Conservation (phyloP, 192 early-diverging fungal genomes). For the Entophlyctis luteolus region DNA sequence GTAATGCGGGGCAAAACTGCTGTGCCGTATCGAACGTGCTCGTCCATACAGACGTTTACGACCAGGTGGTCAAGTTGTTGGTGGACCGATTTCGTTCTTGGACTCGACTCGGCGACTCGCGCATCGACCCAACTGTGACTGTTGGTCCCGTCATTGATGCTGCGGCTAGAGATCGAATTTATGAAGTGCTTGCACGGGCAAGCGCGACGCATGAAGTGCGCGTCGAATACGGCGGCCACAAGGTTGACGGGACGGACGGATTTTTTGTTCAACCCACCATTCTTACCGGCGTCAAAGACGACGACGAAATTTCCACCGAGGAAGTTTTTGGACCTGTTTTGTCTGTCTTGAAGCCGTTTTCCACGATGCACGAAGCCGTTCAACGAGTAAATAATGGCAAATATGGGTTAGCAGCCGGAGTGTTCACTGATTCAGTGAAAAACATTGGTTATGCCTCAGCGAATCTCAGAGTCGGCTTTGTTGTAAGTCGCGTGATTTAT, state of each 20-base stretch:
- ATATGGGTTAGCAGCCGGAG: slow-evolving; percentile 82
- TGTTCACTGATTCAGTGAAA: slow-evolving; percentile 61
- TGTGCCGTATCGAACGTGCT: slow-evolving; percentile 36
- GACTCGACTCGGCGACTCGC: slow-evolving; percentile 64
- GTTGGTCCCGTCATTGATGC: slow-evolving; percentile 77
- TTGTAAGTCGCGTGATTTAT: neutral
- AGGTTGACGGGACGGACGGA: neutral
- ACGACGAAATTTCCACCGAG: slow-evolving; percentile 67
- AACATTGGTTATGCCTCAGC: neutral
- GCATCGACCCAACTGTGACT: slow-evolving; percentile 49
- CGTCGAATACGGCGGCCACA: neutral
- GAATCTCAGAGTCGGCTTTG: neutral
- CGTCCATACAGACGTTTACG: slow-evolving; percentile 26
- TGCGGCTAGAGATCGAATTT: slow-evolving; percentile 59
- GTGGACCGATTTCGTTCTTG: slow-evolving; percentile 38
- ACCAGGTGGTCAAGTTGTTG: slow-evolving; percentile 38
- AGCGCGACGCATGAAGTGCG: neutral
- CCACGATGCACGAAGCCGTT: slow-evolving; percentile 76
- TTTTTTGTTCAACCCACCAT: slow-evolving; percentile 61
- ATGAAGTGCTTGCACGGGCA: slow-evolving; percentile 46
- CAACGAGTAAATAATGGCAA: slow-evolving; percentile 67
- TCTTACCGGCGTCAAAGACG: slow-evolving; percentile 62
- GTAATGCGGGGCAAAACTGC: slow-evolving; percentile 36
- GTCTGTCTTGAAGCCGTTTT: slow-evolving; percentile 51
- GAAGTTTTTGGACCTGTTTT: slow-evolving; percentile 94